Percentiles rank a stretch among this genome's conserved stretches.
These are phyloP conservation scores for Pistacia integerrima DNA, from an alignment of 345 rosid species.

Conservation along the genomic window DNA sequence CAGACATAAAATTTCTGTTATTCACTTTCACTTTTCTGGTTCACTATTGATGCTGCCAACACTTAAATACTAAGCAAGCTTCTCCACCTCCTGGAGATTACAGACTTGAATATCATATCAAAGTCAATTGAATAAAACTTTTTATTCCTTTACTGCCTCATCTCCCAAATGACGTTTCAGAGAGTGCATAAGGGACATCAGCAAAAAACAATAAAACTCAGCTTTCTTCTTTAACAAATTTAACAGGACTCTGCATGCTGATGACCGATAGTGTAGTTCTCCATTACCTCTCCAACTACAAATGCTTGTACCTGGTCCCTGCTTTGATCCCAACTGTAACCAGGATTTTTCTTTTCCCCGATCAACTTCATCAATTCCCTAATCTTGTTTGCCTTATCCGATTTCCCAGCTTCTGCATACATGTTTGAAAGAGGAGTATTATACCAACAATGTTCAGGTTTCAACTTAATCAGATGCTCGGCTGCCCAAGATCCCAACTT, in stretches of 20 bases:
- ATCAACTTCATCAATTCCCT: slow-evolving; percentile 51
- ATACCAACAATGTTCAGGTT: slow-evolving; percentile 54
- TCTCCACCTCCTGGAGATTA: too few species aligned
- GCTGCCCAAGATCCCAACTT: slow-evolving; percentile 60
- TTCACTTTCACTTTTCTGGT: background rate
- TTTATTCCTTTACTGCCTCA: too few species aligned
- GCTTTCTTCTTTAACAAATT: background rate
- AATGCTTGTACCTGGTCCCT: slow-evolving; percentile 37
- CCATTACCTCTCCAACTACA: slow-evolving; percentile 35
- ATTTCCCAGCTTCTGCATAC: slow-evolving; percentile 50
- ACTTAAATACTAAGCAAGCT: too few species aligned
- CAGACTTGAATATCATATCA: too few species aligned
- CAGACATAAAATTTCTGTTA: too few species aligned
- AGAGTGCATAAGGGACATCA: background rate
- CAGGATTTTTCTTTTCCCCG: slow-evolving; percentile 49
- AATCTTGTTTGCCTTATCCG: slow-evolving; percentile 52
- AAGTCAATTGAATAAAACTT: too few species aligned
- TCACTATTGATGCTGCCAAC: too few species aligned
- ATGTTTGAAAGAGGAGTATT: slow-evolving; percentile 49
- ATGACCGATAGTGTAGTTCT: slow-evolving; percentile 17
- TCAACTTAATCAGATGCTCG: slow-evolving; percentile 46
- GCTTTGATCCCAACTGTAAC: slow-evolving; percentile 58
- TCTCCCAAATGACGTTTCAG: too few species aligned
- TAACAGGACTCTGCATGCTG: slow-evolving; percentile 20
- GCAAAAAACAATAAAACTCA: background rate